Conservation (phyloP, 148 eudicot genomes). For the Vaccinium macrocarpon region DNA sequence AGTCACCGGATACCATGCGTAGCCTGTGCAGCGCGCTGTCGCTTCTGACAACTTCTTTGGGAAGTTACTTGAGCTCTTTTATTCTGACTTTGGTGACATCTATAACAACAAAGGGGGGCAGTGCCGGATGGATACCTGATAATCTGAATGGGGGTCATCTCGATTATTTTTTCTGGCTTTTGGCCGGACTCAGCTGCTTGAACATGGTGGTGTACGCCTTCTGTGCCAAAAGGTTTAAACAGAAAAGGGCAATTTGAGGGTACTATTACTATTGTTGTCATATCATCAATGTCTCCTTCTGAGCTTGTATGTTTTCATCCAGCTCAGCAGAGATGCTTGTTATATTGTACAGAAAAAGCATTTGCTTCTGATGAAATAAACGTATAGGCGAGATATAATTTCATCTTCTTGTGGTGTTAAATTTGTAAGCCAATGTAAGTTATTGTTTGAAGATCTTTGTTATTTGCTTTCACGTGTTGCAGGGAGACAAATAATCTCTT, state of each 20-base stretch:
- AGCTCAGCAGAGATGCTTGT: neutral
- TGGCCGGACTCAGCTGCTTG: constrained; percentile 39
- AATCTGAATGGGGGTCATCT: constrained; percentile 49
- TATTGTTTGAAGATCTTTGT: neutral
- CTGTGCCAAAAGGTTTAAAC: constrained; percentile 39
- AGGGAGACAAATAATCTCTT: neutral
- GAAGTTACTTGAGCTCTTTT: constrained; percentile 44
- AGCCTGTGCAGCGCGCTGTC: constrained; percentile 44
- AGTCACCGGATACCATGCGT: constrained; percentile 57
- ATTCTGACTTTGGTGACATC: constrained; percentile 41
- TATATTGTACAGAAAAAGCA: neutral
- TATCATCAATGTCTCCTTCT: neutral
- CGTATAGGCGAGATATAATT: neutral
- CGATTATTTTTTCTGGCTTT: constrained; percentile 45
- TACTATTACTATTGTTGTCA: neutral
- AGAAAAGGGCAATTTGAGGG: constrained; percentile 24
- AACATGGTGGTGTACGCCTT: constrained; percentile 37
- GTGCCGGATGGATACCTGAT: constrained; percentile 54
- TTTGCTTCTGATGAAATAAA: neutral
- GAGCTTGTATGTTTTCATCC: neutral
- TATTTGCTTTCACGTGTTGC: neutral
- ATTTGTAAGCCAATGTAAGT: neutral
- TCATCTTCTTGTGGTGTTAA: neutral
- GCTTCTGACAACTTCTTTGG: constrained; percentile 37
- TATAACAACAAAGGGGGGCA: constrained; percentile 36